These are phyloP conservation scores for Monosporascus sp. DNA, from an alignment of 2,329 filamentous ascomycete genomes.

Conservation along the genomic window DNA sequence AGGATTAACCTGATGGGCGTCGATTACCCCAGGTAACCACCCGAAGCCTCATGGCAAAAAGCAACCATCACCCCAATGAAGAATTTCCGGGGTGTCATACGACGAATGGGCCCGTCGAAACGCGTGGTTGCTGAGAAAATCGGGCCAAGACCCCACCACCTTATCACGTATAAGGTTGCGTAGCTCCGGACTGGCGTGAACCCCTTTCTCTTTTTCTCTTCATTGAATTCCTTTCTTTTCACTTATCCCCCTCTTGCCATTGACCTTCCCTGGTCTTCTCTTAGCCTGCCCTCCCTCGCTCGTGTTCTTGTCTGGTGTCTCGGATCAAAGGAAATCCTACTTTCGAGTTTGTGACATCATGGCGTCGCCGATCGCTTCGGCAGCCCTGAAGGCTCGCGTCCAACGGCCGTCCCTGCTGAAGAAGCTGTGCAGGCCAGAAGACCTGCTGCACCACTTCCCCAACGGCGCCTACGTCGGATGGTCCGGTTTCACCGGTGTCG, in stretches of 20 bases:
- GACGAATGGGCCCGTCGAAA: not conserved
- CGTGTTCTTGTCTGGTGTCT: too few relatives aligned
- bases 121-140: not conserved
- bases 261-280: not conserved
- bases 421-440: conserved; percentile 74
- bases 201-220: not conserved
- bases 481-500: conserved; percentile 87
- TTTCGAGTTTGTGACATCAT: conserved; percentile 26
- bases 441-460: conserved; percentile 75
- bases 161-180: not conserved
- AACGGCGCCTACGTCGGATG: conserved; percentile 84
- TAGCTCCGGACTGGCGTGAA: not conserved
- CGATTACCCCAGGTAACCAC: too few relatives aligned
- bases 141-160: not conserved
- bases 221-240: not conserved
- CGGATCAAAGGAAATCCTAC: too few relatives aligned
- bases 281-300: not conserved
- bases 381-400: conserved; percentile 70
- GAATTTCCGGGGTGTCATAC: not conserved
- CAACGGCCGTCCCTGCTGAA: conserved; percentile 70
- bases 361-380: conserved; percentile 56
- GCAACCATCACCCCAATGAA: too few relatives aligned
- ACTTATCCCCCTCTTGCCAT: too few relatives aligned
- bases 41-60: too few relatives aligned
- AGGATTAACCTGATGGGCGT: too few relatives aligned